Conservation (phyloP, 306 rosid species). For the Gleditsia sinensis region DNA sequence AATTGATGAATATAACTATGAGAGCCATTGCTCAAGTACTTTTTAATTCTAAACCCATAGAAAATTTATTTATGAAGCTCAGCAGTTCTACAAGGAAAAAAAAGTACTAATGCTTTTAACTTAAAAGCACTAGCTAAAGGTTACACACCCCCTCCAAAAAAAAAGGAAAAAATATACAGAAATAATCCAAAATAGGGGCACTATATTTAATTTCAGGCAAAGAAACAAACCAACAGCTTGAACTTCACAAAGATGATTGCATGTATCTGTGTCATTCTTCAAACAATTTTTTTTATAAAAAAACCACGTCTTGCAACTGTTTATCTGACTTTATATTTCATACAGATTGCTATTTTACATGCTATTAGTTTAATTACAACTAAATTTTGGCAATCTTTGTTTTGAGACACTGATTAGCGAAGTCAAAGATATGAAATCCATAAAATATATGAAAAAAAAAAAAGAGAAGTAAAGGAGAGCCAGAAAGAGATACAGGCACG, state of each 20-base stretch:
- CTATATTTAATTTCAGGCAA: background rate
- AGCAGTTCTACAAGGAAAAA: too few species aligned
- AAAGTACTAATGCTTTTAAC: too few species aligned
- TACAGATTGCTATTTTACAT: background rate
- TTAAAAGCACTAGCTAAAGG: too few species aligned
- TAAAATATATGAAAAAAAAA: slow-evolving; percentile 8
- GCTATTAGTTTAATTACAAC: slow-evolving; percentile 20
- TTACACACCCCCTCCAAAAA: background rate
- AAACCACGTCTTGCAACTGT: slow-evolving; percentile 24
- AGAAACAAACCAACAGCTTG: background rate
- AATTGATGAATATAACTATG: slow-evolving; percentile 4
- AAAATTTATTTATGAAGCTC: background rate
- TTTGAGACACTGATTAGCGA: slow-evolving; percentile 23
- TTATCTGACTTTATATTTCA: background rate
- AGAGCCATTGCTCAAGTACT: background rate
- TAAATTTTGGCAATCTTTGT: slow-evolving; percentile 10
- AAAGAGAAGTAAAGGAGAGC: slow-evolving; percentile 7
- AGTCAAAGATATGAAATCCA: slow-evolving; percentile 23
- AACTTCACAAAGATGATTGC: slow-evolving; percentile 17
- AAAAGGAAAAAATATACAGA: background rate
- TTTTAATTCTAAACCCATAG: background rate
- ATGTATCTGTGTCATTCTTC: slow-evolving; percentile 22
- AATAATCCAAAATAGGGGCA: background rate
- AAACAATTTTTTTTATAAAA: background rate
- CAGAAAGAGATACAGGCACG: slow-evolving; percentile 17